Base-by-base conservation (phyloP, 2,329 filamentous ascomycete genomes). In the Capronia coronata region DNA sequence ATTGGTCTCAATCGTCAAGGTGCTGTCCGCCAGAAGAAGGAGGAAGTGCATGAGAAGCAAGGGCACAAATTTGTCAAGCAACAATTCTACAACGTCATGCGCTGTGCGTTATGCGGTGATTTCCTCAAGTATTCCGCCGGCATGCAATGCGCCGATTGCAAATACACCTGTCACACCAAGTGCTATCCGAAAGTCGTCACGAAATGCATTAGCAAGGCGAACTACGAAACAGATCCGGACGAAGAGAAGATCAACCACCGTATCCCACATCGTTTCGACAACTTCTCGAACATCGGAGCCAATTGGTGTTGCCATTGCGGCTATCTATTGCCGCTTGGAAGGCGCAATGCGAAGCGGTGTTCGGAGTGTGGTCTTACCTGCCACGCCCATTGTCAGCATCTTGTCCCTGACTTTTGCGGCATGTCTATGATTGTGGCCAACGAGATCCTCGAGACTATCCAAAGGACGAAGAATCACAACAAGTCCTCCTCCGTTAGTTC, bases 61-160 rank as follows among this genome's bases (percentile, higher is more conserved):
- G 93, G 93, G 42, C 93, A 98, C 82, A 98, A 97, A 72, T 98
- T 98, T 65, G 84, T 97, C 48, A 87, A 93, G 64, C 90, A 96
- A 67, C 93, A 96, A 68, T 98, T 98, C 70, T 98, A 97, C 82
- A 98, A 97, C 77, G 96, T 98, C 65, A 98, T 98, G 93, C 91
- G 93, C 55, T 98, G 93, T 70, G 93, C 93, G 11, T 82, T 97
- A 29, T 98, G 93, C 67, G 93, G 90, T 52, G 93, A 98, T 60
- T 97, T 98, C 65, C 84, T 98, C 71, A 98, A 97, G 67, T 97
- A 97, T 67, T 94, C 91, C 42, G 87, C 93, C 18, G 93, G 93
- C 55, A 98, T 98, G 91, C 93, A 98, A 72, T 98, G 93, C 69
- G 87, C 94, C 58, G 93, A 98, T 71, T 98, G 93, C 84, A 97